Percentiles rank a stretch among this genome's conserved stretches.
phyloP scores from a whole-genome alignment of 2,329 filamentous ascomycete genomes.

The Amylocarpus encephaloides region DNA sequence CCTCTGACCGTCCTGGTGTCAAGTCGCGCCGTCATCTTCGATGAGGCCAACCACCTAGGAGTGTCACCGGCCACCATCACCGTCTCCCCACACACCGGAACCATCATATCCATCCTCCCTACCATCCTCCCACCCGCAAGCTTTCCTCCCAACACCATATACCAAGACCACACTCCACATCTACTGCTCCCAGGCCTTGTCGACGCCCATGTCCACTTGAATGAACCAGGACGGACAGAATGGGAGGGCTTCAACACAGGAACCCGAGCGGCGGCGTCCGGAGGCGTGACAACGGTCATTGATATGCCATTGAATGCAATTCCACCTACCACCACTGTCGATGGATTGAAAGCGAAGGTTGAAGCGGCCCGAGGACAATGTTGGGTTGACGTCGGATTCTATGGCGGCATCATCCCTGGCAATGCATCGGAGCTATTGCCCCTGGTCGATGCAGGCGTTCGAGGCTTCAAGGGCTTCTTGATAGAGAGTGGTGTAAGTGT shows the following conservation, averaged over 20 bases:
- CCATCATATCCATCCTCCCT: constrained; percentile 71
- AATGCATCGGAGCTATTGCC: constrained; percentile 74
- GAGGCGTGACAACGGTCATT: constrained; percentile 91
- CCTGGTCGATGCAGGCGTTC: constrained; percentile 76
- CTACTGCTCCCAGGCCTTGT: constrained; percentile 86
- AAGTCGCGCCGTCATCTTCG: constrained; percentile 72
- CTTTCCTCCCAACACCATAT: constrained; percentile 67
- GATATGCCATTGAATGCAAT: constrained; percentile 99
- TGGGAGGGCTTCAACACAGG: constrained; percentile 98
- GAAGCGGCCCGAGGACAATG: constrained; percentile 78
- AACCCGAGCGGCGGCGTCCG: constrained; percentile 86
- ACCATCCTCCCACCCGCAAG: constrained; percentile 66
- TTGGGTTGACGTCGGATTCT: constrained; percentile 99
- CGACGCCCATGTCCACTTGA: constrained; percentile 95
- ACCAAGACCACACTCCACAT: constrained; percentile 78
- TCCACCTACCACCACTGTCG: constrained; percentile 86
- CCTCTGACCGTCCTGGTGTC: constrained; percentile 74
- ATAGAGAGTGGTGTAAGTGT: constrained; percentile 86
- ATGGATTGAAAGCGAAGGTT: constrained; percentile 77
- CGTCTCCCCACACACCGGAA: constrained; percentile 72
- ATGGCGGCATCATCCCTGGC: constrained; percentile 88
- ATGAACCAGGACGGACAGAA: constrained; percentile 93
- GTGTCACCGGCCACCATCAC: constrained; percentile 79
- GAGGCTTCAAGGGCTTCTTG: constrained; percentile 95
- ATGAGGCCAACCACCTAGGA: constrained; percentile 52